A percentile compares a stretch with the other conserved stretches of the same genome.
Evolutionary conservation across 805 yeast genomes (phyloP).

Genomic region (Yueomyces sinensis): DNA sequence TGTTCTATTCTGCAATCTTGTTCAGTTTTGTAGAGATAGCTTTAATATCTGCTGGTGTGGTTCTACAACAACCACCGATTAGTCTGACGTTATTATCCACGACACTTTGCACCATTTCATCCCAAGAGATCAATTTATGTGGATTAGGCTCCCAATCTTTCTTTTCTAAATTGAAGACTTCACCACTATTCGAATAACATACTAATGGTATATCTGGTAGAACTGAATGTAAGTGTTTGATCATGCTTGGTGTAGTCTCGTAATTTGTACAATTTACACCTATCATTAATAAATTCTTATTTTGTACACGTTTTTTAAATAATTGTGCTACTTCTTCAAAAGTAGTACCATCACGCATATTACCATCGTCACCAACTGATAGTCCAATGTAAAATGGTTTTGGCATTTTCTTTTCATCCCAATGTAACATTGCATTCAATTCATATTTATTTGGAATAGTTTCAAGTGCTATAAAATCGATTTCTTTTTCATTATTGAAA

Average conservation of each 20-base stretch:
- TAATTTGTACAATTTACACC: slow-evolving; percentile 63
- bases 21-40: slow-evolving; percentile 8
- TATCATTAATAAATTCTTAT: slow-evolving; percentile 30
- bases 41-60: slow-evolving; percentile 35
- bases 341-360: slow-evolving; percentile 39
- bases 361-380: slow-evolving; percentile 27
- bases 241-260: slow-evolving; percentile 27
- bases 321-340: slow-evolving; percentile 22
- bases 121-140: slow-evolving; percentile 25
- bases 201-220: slow-evolving; percentile 29
- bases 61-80: slow-evolving; percentile 70
- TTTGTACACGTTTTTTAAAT: slow-evolving; percentile 9
- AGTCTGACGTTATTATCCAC: slow-evolving; percentile 30
- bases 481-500: slow-evolving; percentile 35
- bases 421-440: slow-evolving; percentile 32
- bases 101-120: slow-evolving; percentile 29
- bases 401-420: slow-evolving; percentile 23
- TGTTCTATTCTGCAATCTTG: background rate
- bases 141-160: slow-evolving; percentile 29
- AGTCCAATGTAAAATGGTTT: slow-evolving; percentile 34
- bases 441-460: slow-evolving; percentile 58
- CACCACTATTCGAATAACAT: slow-evolving; percentile 71
- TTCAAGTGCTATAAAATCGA: slow-evolving; percentile 54
- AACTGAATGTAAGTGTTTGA: slow-evolving; percentile 15
- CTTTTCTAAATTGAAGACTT: slow-evolving; percentile 37